Evolutionary conservation across 2,329 filamentous ascomycete genomes (phyloP).

Genomic region (Talaromyces sp.): DNA sequence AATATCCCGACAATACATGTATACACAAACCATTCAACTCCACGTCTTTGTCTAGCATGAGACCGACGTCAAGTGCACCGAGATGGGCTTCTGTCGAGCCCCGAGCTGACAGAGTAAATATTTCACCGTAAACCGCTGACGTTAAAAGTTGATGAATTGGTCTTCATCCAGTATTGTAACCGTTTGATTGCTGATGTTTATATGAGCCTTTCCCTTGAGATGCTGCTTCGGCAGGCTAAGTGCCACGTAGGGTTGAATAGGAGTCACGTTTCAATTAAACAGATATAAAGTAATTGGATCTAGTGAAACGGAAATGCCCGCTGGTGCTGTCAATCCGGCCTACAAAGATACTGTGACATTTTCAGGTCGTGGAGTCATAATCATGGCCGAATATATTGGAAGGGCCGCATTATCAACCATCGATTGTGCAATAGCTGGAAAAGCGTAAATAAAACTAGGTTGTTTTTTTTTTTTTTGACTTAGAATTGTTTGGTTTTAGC

Average conservation of each 20-base stretch:
- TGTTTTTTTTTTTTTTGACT: no score
- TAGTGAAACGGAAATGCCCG: slow-evolving; percentile 15
- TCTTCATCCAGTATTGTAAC: background rate
- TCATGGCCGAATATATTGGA: slow-evolving; percentile 24
- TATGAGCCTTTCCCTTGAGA: slow-evolving; percentile 15
- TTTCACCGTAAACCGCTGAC: slow-evolving; percentile 13
- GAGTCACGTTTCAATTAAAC: slow-evolving; percentile 11
- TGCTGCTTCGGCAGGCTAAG: slow-evolving; percentile 15
- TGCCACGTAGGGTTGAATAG: slow-evolving; percentile 11
- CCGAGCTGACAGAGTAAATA: slow-evolving; percentile 12
- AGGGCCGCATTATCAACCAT: slow-evolving; percentile 40
- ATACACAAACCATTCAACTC: slow-evolving; percentile 11
- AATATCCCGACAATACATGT: background rate
- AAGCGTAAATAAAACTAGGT: slow-evolving; percentile 40
- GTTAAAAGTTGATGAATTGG: slow-evolving; percentile 13
- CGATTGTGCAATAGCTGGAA: slow-evolving; percentile 43
- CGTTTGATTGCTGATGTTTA: background rate
- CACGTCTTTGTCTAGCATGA: slow-evolving; percentile 16
- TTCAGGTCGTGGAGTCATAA: slow-evolving; percentile 16
- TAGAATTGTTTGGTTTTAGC: background rate
- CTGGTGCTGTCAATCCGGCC: slow-evolving; percentile 16
- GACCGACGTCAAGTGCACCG: slow-evolving; percentile 16
- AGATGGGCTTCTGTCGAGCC: slow-evolving; percentile 15
- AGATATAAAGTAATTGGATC: slow-evolving; percentile 14
- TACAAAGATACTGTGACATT: slow-evolving; percentile 16